Base-by-base conservation (phyloP, 2,329 filamentous ascomycete genomes). In the Aspergillus sp. region DNA sequence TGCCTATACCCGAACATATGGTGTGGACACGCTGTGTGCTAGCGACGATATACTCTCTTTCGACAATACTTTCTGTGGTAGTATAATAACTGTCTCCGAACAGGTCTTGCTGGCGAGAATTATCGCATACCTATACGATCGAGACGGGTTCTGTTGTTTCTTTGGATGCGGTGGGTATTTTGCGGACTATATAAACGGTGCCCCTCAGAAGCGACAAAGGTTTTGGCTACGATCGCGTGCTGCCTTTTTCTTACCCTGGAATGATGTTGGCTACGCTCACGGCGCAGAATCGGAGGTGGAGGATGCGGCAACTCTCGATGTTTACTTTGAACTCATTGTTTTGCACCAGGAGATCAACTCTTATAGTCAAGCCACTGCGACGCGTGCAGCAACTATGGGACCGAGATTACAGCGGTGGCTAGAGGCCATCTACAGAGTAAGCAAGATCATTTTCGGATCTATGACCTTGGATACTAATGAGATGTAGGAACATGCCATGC, bases 111-210 rank as follows among this genome's bases (percentile, higher is more conserved):
- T 61, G 4, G 56, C 55, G 2, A 46, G 58, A 12, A 51, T 58
- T 2, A 47, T 61, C n/a, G 50, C 49, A 3, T 61, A 58, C 24
- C 44, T 61, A 3, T 58, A 58, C 33, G 56, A 58, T 27, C 51
- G 58, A 19, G 58, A 61, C 13, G 56, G 58, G 1, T 56, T 52
- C 22, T 61, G 58, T 42, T 44, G 42, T 22, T 61, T 61, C 33
- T 56, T 61, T 20, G 56, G 58, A 9, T 58, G 58, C 12, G 58
- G 58, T 11, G 58, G 58, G 17, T 34, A 56, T 12, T 58, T 61
- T 17, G 51, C 58, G 2, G 22, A 46, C 20, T 48, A 44, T 46
- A 48, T 61, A n/a, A 58, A 55, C 37, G 41, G 22, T 5, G n/a
- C 51, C n/a, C 11, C 39, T 11, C 45, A 48, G 2, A 58, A 50